Evolutionary conservation across 352 stramenopile genomes (phyloP).

Genomic region (Aphanomyces invadans): DNA sequence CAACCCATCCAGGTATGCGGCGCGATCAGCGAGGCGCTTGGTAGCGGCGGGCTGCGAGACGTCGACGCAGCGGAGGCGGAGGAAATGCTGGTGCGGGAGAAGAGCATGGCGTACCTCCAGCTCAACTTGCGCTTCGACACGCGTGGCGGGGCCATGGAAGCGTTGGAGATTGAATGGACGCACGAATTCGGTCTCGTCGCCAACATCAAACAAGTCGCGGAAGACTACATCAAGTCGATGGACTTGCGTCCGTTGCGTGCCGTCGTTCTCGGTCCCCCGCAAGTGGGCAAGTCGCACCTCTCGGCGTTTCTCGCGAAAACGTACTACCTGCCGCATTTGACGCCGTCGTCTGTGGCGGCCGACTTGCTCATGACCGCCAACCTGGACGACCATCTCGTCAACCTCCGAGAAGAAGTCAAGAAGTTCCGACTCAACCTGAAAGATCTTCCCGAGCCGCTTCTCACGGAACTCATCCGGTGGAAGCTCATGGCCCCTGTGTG

Average conservation of each 20-base stretch:
- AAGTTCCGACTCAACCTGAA: conserved; percentile 36
- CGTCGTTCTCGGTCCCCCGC: conserved; percentile 59
- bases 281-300: conserved; percentile 54
- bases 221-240: conserved; percentile 67
- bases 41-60: conserved; percentile 6
- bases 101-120: conserved; percentile 46
- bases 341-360: conserved; percentile 36
- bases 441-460: conserved; percentile 32
- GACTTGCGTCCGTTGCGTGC: conserved; percentile 65
- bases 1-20: conserved; percentile 18
- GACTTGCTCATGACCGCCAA: conserved; percentile 34
- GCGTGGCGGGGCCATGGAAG: conserved; percentile 24
- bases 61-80: conserved; percentile 13
- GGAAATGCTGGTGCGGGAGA: not conserved
- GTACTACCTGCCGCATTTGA: conserved; percentile 67
- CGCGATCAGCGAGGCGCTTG: conserved; percentile 15
- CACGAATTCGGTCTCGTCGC: conserved; percentile 49
- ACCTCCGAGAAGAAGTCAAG: conserved; percentile 33
- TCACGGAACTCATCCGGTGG: conserved; percentile 54
- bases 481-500: conserved; percentile 49
- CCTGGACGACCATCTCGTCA: conserved; percentile 24
- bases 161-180: conserved; percentile 39
- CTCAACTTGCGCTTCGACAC: conserved; percentile 64
- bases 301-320: conserved; percentile 45
- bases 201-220: conserved; percentile 54